Percentiles rank a stretch among this genome's conserved stretches.
These are phyloP conservation scores for Vitis riparia DNA, from an alignment of 164 flowering plant species.

Conservation along the genomic window DNA sequence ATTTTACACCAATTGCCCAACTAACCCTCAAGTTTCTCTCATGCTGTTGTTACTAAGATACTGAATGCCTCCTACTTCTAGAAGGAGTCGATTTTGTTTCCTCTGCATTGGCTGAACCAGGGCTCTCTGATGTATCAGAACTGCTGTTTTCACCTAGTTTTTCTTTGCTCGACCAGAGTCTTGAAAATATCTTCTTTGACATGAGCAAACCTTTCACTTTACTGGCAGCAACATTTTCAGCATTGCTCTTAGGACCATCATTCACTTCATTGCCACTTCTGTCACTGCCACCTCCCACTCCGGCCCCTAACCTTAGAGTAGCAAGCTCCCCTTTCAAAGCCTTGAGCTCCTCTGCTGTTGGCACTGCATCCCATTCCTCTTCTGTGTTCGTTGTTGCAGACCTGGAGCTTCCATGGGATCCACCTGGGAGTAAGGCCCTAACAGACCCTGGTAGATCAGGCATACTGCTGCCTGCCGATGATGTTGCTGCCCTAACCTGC, in stretches of 20 bases:
- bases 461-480: conserved; percentile 44
- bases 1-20: conserved; percentile 16
- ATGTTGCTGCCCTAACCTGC: conserved; percentile 47
- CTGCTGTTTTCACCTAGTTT: conserved; percentile 55
- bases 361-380: conserved; percentile 72
- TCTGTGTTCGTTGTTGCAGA: conserved; percentile 71
- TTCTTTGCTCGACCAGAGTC: conserved; percentile 59
- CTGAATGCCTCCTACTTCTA: conserved; percentile 53
- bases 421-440: conserved; percentile 40
- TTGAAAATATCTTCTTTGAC: conserved; percentile 57
- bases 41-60: conserved; percentile 20
- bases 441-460: conserved; percentile 41
- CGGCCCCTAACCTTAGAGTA: conserved; percentile 34
- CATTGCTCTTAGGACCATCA: conserved; percentile 18
- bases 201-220: conserved; percentile 49
- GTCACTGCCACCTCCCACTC: conserved; percentile 7
- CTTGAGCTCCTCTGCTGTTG: conserved; percentile 56
- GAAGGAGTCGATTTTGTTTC: conserved; percentile 60
- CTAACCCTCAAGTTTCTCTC: neutral
- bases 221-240: conserved; percentile 38
- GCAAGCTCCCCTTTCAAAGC: conserved; percentile 66
- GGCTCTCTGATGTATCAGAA: conserved; percentile 74
- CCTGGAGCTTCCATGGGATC: conserved; percentile 72
- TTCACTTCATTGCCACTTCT: conserved; percentile 2
- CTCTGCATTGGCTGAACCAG: conserved; percentile 48